Conservation (phyloP, 192 early-diverging fungal species). For the Blastocladiella britannica region DNA sequence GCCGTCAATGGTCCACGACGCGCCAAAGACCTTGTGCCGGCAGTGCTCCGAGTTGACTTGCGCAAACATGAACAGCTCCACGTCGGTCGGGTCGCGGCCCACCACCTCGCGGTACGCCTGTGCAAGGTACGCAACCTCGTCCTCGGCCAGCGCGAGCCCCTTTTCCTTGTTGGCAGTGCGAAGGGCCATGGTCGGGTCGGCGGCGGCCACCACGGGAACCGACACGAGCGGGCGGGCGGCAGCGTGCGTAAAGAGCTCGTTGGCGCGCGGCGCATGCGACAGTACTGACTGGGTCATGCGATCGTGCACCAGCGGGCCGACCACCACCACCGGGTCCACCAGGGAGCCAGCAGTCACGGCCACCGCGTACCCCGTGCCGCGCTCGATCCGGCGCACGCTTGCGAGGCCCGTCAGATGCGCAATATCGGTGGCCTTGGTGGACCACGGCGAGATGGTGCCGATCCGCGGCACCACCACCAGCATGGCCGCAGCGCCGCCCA, state of each 20-base stretch:
- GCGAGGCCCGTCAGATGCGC: constrained; percentile 69
- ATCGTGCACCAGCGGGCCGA: constrained; percentile 49
- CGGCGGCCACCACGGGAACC: constrained; percentile 23
- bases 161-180: constrained; percentile 63
- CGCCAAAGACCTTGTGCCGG: constrained; percentile 98
- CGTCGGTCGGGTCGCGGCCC: constrained; percentile 83
- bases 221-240: constrained; percentile 35
- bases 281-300: constrained; percentile 84
- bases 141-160: constrained; percentile 83
- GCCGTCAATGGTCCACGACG: constrained; percentile 94
- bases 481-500: not conserved
- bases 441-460: constrained; percentile 99
- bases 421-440: constrained; percentile 98
- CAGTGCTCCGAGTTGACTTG: constrained; percentile 99
- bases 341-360: constrained; percentile 13
- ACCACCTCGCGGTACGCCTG: constrained; percentile 15
- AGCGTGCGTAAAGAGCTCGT: constrained; percentile 47
- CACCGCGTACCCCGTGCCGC: constrained; percentile 58
- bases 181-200: not conserved
- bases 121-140: constrained; percentile 92
- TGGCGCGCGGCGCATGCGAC: constrained; percentile 34
- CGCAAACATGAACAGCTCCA: constrained; percentile 99
- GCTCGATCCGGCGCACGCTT: constrained; percentile 65
- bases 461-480: constrained; percentile 63
- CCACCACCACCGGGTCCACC: constrained; percentile 5